Conservation (phyloP, 768 basidiomycete genomes). For the Calocybe cyanea region DNA sequence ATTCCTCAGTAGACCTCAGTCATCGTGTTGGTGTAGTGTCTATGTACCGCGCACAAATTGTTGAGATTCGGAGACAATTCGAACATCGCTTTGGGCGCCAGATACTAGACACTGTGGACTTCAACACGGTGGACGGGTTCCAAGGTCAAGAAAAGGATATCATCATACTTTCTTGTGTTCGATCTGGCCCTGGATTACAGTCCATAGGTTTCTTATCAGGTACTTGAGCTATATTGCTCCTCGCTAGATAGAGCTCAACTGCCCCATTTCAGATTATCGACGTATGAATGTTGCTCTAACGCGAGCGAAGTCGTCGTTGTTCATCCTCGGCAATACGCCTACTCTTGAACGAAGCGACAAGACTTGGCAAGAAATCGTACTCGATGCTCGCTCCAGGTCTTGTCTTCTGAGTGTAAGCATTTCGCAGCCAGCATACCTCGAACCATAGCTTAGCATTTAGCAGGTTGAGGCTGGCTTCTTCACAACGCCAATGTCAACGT, state of each 20-base stretch:
- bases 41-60: conserved; percentile 91
- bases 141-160: conserved; percentile 99
- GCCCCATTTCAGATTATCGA: conserved; percentile 52
- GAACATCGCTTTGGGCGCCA: conserved; percentile 64
- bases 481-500: conserved; percentile 14
- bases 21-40: conserved; percentile 65
- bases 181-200: conserved; percentile 81
- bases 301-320: conserved; percentile 92
- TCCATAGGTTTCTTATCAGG: conserved; percentile 88
- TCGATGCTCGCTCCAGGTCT: conserved; percentile 66
- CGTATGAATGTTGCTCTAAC: conserved; percentile 99
- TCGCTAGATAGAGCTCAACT: not conserved
- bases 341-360: conserved; percentile 85
- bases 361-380: conserved; percentile 74
- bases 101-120: conserved; percentile 73
- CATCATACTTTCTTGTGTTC: conserved; percentile 95
- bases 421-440: not conserved
- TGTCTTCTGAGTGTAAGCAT: conserved; percentile 56
- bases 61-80: conserved; percentile 70
- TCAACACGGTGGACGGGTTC: conserved; percentile 98
- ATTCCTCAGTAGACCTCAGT: conserved; percentile 40
- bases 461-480: conserved; percentile 26
- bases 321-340: conserved; percentile 86
- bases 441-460: not conserved
- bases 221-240: conserved; percentile 20